A percentile compares a stretch with the other conserved stretches of the same genome.
Conservation (phyloP, 2,329 filamentous ascomycete species). For the Trichoderma aggressivum region DNA sequence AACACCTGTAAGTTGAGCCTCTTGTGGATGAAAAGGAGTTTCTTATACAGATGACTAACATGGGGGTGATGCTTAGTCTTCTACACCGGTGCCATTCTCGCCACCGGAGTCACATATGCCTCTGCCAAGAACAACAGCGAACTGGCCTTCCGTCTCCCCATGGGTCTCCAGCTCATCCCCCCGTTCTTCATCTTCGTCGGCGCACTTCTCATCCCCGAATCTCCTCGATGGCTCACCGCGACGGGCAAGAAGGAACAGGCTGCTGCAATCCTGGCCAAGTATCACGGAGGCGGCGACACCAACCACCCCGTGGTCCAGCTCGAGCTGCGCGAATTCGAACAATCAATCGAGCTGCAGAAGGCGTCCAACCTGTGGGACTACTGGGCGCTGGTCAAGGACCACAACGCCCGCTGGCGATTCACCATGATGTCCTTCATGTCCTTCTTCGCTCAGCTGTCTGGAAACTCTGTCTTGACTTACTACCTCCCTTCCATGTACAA, state of each 20-base stretch:
- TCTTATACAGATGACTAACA: neutral
- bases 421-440: slow-evolving; percentile 51
- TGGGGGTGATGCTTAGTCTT: slow-evolving; percentile 26
- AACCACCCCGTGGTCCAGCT: slow-evolving; percentile 38
- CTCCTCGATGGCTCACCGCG: slow-evolving; percentile 41
- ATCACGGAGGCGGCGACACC: slow-evolving; percentile 32
- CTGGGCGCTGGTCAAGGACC: slow-evolving; percentile 47
- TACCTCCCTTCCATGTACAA: slow-evolving; percentile 53
- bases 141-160: slow-evolving; percentile 37
- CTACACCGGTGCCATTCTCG: slow-evolving; percentile 50
- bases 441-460: slow-evolving; percentile 53
- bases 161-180: slow-evolving; percentile 38
- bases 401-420: slow-evolving; percentile 47
- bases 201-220: slow-evolving; percentile 39
- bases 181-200: slow-evolving; percentile 35
- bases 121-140: slow-evolving; percentile 36
- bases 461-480: slow-evolving; percentile 49
- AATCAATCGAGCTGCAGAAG: slow-evolving; percentile 41
- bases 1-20: slow-evolving; percentile 33
- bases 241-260: slow-evolving; percentile 37
- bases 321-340: slow-evolving; percentile 40
- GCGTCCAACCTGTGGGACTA: slow-evolving; percentile 49
- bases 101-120: slow-evolving; percentile 53
- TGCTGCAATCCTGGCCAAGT: slow-evolving; percentile 34
- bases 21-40: neutral